phyloP scores from a whole-genome alignment of 352 stramenopile species.

The Thalassiosira livingstoniorum region DNA sequence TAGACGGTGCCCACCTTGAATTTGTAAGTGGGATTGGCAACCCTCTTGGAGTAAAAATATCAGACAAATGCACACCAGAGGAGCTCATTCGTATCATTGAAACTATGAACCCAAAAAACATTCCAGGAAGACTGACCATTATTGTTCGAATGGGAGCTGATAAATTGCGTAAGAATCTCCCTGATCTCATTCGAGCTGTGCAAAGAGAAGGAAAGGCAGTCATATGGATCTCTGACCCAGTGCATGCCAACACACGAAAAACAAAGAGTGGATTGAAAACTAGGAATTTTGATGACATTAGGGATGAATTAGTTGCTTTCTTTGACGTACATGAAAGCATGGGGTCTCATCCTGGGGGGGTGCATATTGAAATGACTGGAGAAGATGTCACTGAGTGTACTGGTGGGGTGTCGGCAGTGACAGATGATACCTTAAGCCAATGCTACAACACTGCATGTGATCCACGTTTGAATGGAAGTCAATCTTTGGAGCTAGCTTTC shows the following conservation, averaged over 20 bases:
- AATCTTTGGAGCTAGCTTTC: conserved; percentile 98
- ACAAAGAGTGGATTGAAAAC: conserved; percentile 96
- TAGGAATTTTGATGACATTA: conserved; percentile 96
- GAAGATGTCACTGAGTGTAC: conserved; percentile 99
- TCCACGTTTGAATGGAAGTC: conserved; percentile 97
- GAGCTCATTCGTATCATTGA: conserved; percentile 95
- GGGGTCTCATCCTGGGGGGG: conserved; percentile 91
- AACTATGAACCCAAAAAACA: conserved; percentile 95
- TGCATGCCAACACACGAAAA: conserved; percentile 99
- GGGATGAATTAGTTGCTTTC: conserved; percentile 95
- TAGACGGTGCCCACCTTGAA: conserved; percentile 97
- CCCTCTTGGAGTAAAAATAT: conserved; percentile 98
- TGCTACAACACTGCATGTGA: conserved; percentile 98
- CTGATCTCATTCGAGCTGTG: conserved; percentile 95
- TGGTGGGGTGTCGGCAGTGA: conserved; percentile 93
- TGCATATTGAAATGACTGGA: conserved; percentile 97
- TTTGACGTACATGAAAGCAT: conserved; percentile 97
- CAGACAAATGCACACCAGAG: conserved; percentile 93
- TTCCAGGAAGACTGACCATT: conserved; percentile 96
- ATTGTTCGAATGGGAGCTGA: conserved; percentile 98
- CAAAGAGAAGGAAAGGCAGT: conserved; percentile 92
- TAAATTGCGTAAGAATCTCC: conserved; percentile 93
- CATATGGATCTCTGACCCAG: conserved; percentile 96
- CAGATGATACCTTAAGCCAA: conserved; percentile 91
- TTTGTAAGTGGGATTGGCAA: conserved; percentile 98